A percentile compares a stretch with the other conserved stretches of the same genome.
Conservation (phyloP, 129 eudicot genomes). For the Chrysanthemum lavandulifolium region DNA sequence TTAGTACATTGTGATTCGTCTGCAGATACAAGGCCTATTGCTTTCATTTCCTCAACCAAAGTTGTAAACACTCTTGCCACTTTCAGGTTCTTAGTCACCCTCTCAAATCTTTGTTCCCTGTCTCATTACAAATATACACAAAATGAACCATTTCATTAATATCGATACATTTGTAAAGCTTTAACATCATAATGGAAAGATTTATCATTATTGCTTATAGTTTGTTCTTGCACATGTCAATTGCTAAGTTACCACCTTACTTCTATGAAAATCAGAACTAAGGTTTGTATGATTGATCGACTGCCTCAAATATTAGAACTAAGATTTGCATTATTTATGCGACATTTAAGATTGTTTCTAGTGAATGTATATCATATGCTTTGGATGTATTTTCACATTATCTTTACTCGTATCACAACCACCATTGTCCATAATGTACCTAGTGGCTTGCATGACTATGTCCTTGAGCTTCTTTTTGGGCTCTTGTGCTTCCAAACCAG, state of each 20-base stretch:
- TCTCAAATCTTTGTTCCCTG: constrained; percentile 91
- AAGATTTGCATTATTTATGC: too few relatives aligned
- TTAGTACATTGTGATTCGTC: constrained; percentile 92
- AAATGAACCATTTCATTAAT: neutral
- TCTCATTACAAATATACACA: constrained; percentile 21
- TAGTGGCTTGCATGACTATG: constrained; percentile 90
- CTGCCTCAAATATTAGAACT: too few relatives aligned
- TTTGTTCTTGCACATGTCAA: too few relatives aligned
- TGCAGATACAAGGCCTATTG: constrained; percentile 62
- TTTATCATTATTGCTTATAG: neutral
- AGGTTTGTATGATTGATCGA: too few relatives aligned
- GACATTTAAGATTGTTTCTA: too few relatives aligned
- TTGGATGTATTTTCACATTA: neutral
- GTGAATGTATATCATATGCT: too few relatives aligned
- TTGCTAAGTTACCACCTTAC: too few relatives aligned
- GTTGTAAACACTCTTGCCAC: constrained; percentile 93
- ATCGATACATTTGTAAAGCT: neutral
- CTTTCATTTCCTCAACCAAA: constrained; percentile 96
- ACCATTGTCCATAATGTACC: constrained; percentile 47
- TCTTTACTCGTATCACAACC: too few relatives aligned
- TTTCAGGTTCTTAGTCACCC: constrained; percentile 91
- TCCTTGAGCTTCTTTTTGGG: constrained; percentile 85
- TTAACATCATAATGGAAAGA: neutral
- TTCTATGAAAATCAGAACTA: too few relatives aligned
- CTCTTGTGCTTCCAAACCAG: constrained; percentile 62